Evolutionary conservation across 23 red algal species (phyloP).

Genomic region (Agarophyton chilense): DNA sequence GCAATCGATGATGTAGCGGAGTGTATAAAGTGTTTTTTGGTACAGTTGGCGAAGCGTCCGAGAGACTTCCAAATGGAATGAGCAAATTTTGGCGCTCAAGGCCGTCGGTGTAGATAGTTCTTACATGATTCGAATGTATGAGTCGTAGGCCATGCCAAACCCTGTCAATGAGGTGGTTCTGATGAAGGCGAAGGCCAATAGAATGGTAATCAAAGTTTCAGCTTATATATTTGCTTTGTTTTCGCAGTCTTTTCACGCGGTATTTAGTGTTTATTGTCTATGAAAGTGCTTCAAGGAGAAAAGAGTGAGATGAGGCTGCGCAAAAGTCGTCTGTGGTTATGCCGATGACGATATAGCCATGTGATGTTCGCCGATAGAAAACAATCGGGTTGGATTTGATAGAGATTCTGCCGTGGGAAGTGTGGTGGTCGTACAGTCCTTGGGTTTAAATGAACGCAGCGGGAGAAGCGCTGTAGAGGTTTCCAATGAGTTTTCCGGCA

Average conservation of each 20-base stretch:
- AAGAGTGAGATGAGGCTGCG: neutral
- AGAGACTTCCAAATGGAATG: too few relatives aligned
- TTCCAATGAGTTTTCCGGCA: neutral
- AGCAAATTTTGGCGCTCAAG: too few relatives aligned
- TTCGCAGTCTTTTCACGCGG: neutral
- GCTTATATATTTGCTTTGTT: conserved; percentile 19
- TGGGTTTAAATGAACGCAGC: neutral
- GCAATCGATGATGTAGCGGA: too few relatives aligned
- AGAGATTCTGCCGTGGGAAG: neutral
- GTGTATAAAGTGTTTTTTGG: too few relatives aligned
- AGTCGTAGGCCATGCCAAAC: too few relatives aligned
- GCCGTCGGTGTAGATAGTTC: too few relatives aligned
- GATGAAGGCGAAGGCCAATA: neutral
- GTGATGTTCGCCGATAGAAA: neutral
- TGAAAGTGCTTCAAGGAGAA: neutral
- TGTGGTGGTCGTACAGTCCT: conserved; percentile 13
- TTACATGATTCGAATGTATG: too few relatives aligned
- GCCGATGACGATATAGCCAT: neutral
- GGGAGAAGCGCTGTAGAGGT: conserved; percentile 7
- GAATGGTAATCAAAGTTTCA: conserved; percentile 14
- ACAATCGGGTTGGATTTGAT: conserved; percentile 2
- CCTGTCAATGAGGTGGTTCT: neutral
- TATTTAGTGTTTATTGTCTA: neutral
- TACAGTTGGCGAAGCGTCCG: too few relatives aligned
- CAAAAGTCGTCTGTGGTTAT: conserved; percentile 40